These are phyloP conservation scores for Candida methanosorbosa DNA, from an alignment of 805 yeast species.

Conservation along the genomic window DNA sequence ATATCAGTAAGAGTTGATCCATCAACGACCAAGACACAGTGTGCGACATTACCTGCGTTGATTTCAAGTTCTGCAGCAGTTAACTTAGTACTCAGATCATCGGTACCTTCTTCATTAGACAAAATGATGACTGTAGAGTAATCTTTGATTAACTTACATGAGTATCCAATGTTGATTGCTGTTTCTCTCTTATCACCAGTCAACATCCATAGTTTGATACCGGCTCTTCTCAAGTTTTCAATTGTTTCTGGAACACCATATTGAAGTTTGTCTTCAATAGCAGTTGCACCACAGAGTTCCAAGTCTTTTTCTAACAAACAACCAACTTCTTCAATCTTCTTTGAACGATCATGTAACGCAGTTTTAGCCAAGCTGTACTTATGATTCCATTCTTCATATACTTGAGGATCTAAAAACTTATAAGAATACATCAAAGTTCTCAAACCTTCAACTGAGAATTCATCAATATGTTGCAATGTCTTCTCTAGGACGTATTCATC, in stretches of 20 bases:
- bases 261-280: slow-evolving; percentile 94
- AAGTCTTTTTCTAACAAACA: slow-evolving; percentile 61
- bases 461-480: slow-evolving; percentile 86
- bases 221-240: slow-evolving; percentile 86
- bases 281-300: slow-evolving; percentile 82
- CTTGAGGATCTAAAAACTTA: slow-evolving; percentile 53
- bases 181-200: slow-evolving; percentile 98
- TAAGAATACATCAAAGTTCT: slow-evolving; percentile 82
- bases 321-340: slow-evolving; percentile 64
- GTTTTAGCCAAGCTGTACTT: slow-evolving; percentile 72
- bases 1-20: slow-evolving; percentile 76
- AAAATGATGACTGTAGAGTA: slow-evolving; percentile 83
- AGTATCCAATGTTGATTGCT: slow-evolving; percentile 93
- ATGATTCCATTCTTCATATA: slow-evolving; percentile 58
- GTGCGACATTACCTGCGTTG: slow-evolving; percentile 72
- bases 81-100: slow-evolving; percentile 57
- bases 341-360: slow-evolving; percentile 57
- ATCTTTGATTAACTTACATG: slow-evolving; percentile 88
- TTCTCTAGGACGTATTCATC: slow-evolving; percentile 74
- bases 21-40: slow-evolving; percentile 89
- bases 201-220: slow-evolving; percentile 94
- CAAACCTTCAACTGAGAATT: slow-evolving; percentile 90
- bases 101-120: slow-evolving; percentile 26
- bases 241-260: slow-evolving; percentile 96
- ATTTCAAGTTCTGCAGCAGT: slow-evolving; percentile 71